Percentiles rank a stretch among this genome's conserved stretches.
Conservation (phyloP, 768 basidiomycete species). For the Leccinum subgranulosum region DNA sequence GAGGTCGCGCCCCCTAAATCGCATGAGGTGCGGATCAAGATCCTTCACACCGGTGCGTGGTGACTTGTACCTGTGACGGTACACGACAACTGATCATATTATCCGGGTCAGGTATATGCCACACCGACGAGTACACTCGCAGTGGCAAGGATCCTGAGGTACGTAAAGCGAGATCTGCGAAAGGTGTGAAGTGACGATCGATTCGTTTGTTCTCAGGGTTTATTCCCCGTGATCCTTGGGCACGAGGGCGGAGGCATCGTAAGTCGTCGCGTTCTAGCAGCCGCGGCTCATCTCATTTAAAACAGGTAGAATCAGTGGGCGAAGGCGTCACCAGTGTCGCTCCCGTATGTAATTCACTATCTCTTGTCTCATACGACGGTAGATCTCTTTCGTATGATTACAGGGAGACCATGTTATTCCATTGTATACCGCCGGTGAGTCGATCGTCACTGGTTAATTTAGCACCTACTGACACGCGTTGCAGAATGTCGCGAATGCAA, state of each 20-base stretch:
- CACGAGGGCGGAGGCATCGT: constrained; percentile 94
- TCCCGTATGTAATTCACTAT: constrained; percentile 36
- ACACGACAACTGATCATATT: neutral
- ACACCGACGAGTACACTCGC: constrained; percentile 97
- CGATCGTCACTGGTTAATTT: neutral
- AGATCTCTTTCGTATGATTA: neutral
- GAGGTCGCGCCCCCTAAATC: constrained; percentile 90
- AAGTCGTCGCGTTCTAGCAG: constrained; percentile 28
- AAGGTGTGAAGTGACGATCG: neutral
- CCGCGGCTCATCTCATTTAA: constrained; percentile 1
- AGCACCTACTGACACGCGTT: constrained; percentile 5
- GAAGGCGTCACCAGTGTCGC: constrained; percentile 85
- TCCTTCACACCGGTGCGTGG: constrained; percentile 79
- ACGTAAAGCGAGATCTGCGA: constrained; percentile 13
- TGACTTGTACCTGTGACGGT: constrained; percentile 1
- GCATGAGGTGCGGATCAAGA: constrained; percentile 90
- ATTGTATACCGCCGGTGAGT: constrained; percentile 86
- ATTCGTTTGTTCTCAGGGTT: constrained; percentile 47
- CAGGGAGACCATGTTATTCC: constrained; percentile 97
- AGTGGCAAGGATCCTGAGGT: constrained; percentile 96
- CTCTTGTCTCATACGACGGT: neutral
- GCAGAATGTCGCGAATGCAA: constrained; percentile 94
- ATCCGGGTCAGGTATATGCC: constrained; percentile 71
- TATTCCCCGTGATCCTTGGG: constrained; percentile 91
- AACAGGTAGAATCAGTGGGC: constrained; percentile 93